A percentile compares a stretch with the other conserved stretches of the same genome.
These are phyloP conservation scores for Scedosporium apiospermum DNA, from an alignment of 2,329 filamentous ascomycete species.

Conservation along the genomic window DNA sequence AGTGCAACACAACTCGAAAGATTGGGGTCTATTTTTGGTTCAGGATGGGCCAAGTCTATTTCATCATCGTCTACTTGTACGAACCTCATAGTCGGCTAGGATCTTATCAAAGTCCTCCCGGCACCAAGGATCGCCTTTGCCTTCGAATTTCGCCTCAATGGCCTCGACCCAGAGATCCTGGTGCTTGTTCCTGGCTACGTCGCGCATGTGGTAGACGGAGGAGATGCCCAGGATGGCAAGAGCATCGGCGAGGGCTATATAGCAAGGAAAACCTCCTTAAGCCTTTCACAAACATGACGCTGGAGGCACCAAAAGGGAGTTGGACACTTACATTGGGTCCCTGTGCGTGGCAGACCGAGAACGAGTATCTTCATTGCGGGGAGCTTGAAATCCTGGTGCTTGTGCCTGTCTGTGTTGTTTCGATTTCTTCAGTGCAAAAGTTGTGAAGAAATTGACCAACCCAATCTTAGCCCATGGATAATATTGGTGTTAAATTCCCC, in stretches of 20 bases:
- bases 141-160: slow-evolving; percentile 36
- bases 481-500: background rate
- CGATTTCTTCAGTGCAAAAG: background rate
- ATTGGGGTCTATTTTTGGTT: slow-evolving; percentile 20
- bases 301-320: background rate
- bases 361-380: slow-evolving; percentile 56
- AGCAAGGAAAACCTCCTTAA: background rate
- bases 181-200: slow-evolving; percentile 13
- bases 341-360: slow-evolving; percentile 60
- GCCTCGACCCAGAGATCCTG: slow-evolving; percentile 8
- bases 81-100: slow-evolving; percentile 42
- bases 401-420: background rate
- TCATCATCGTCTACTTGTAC: background rate
- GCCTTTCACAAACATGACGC: background rate
- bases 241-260: slow-evolving; percentile 50
- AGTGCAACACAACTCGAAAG: background rate
- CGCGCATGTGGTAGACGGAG: slow-evolving; percentile 59
- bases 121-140: slow-evolving; percentile 48
- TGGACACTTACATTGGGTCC: slow-evolving; percentile 53
- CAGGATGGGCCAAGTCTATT: too few relatives aligned
- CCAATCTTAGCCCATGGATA: background rate
- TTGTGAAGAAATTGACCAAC: background rate
- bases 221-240: slow-evolving; percentile 57
- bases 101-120: slow-evolving; percentile 62
- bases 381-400: background rate